Base-by-base conservation (phyloP, 1,284 basidiomycete genomes). In the Xerocomus nothofagi region DNA sequence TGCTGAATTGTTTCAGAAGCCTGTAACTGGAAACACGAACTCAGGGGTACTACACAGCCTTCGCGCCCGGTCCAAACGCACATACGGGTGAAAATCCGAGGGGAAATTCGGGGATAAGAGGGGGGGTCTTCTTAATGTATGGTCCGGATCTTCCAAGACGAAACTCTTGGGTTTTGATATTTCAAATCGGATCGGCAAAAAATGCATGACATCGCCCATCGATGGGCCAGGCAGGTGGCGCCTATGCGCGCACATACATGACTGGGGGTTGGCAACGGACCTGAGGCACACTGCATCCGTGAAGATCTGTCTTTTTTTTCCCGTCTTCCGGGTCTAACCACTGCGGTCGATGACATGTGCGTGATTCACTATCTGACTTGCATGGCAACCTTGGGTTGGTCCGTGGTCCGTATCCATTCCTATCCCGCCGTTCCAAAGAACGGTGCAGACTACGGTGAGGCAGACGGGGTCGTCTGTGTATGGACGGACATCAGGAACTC, bases 101-200 rank as follows among this genome's bases (percentile, higher is more conserved):
- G 21, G 26, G 23, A 15, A 29, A 29, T n/a, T n/a, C n/a, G 21
- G 12, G 27, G 27, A 10, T 10, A 6, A 27, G 5, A 5, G 24
- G 32, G 20, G 39, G 40, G 40, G 18, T 37, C 15, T 24, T 9
- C 7, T 24, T 3, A 7, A 43, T 14, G 6, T n/a, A n/a, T n/a
- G n/a, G n/a, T 18, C 20, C 30, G 14, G 20, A 46, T 49, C 27
- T 10, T 17, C 3, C n/a, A 9, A 42, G 10, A 6, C 59, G 57
- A 58, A 44, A 40, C 48, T 63, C 57, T 65, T 52, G 48, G 18
- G 24, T 61, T 65, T 46, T 12, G 31, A 10, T 37, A 61, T 61
- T 61, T 61, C 51, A 61, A 61, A 61, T 65, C 31, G 11, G 10
- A 17, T 8, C 26, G 11, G 9, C 26, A 27, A n/a, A n/a, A n/a